phyloP scores from a whole-genome alignment of 306 rosid species.

The Dryas alaskensis region DNA sequence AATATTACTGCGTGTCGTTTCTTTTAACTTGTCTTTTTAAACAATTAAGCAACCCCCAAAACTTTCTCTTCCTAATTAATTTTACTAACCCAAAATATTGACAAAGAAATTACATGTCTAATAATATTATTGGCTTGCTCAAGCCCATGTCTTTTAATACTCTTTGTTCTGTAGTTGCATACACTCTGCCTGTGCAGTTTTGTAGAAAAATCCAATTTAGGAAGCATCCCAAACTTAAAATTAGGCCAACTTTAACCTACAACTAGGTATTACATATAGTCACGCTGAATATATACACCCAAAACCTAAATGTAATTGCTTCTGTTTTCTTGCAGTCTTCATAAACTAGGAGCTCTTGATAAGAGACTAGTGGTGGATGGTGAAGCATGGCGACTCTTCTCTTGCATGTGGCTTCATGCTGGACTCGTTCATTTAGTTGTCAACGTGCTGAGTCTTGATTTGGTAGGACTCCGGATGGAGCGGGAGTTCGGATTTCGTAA shows the following conservation, averaged over 20 bases:
- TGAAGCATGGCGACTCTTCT: constrained; percentile 69
- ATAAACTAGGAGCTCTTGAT: constrained; percentile 62
- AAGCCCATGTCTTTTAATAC: not conserved
- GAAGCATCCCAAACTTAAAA: not conserved
- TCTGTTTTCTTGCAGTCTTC: constrained; percentile 41
- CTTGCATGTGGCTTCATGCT: constrained; percentile 90
- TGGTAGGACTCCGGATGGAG: constrained; percentile 77
- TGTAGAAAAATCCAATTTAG: not conserved
- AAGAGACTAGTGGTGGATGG: constrained; percentile 43
- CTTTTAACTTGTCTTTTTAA: no score
- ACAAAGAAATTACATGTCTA: no score
- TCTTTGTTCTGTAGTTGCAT: not conserved
- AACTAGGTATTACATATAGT: no score
- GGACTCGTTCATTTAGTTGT: constrained; percentile 73
- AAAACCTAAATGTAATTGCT: not conserved
- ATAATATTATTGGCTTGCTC: no score
- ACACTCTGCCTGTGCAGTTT: not conserved
- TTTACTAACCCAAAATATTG: no score
- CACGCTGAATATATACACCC: no score
- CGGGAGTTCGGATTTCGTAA: constrained; percentile 82
- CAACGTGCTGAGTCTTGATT: constrained; percentile 75
- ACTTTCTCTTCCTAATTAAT: no score
- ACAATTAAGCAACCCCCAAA: no score
- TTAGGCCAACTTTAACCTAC: not conserved
- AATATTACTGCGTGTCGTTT: no score